Percentiles rank a stretch among this genome's conserved stretches.
Evolutionary conservation across 306 rosid species (phyloP).

Genomic region (Mimosa pudica): DNA sequence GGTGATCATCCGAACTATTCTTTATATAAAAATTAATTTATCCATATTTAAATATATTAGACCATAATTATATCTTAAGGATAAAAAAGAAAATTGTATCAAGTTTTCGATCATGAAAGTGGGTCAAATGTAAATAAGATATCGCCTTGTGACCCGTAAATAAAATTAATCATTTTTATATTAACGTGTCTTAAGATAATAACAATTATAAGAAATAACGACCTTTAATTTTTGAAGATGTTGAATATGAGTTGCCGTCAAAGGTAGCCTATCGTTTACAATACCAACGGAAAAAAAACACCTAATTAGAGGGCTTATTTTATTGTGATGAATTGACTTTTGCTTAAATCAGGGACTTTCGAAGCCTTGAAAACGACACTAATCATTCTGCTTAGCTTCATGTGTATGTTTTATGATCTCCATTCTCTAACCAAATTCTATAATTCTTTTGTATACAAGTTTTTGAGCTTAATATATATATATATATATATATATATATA

Average conservation of each 20-base stretch:
- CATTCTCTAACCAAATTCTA: background rate
- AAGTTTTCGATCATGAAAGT: too few species aligned
- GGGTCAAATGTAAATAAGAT: too few species aligned
- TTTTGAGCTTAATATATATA: background rate
- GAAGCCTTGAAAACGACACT: constrained; percentile 20
- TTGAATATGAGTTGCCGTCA: background rate
- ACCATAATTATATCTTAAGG: too few species aligned
- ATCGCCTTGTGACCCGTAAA: too few species aligned
- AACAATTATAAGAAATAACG: background rate
- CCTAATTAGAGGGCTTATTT: background rate
- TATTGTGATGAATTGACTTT: background rate
- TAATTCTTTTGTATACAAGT: background rate
- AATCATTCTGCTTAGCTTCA: background rate
- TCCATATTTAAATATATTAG: too few species aligned
- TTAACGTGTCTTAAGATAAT: too few species aligned
- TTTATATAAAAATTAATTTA: too few species aligned
- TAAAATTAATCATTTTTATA: too few species aligned
- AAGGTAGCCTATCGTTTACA: too few species aligned
- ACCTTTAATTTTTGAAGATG: background rate
- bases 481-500: too few species aligned
- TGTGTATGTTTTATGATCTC: background rate
- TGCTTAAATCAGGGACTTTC: constrained; percentile 3
- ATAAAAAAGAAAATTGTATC: too few species aligned
- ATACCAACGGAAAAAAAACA: background rate
- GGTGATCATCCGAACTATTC: too few species aligned